Percentiles rank a stretch among this genome's conserved stretches.
Conservation (phyloP, 768 basidiomycete genomes). For the Kondoa subrosea region DNA sequence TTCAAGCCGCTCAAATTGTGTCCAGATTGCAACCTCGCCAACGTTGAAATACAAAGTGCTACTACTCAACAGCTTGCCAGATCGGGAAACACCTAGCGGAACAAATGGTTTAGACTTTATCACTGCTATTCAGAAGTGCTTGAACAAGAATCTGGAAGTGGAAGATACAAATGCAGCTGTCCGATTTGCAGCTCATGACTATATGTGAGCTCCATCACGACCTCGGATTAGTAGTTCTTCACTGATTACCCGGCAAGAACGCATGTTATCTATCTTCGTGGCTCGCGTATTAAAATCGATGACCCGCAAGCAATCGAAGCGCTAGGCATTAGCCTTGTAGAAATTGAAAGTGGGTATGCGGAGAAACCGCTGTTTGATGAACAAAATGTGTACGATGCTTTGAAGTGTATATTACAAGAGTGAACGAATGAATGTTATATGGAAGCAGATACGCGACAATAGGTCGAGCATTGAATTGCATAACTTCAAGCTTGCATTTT, state of each 20-base stretch:
- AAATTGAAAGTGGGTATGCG: neutral
- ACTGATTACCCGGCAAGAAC: slow-evolving; percentile 48
- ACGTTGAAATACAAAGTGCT: slow-evolving; percentile 62
- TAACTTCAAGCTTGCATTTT: too few relatives aligned
- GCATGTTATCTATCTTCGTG: slow-evolving; percentile 61
- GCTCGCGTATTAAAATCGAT: slow-evolving; percentile 49
- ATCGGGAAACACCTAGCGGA: slow-evolving; percentile 60
- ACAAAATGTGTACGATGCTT: neutral
- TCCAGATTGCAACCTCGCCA: slow-evolving; percentile 50
- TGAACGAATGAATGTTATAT: neutral
- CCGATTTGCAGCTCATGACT: slow-evolving; percentile 1
- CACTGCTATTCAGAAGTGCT: slow-evolving; percentile 22
- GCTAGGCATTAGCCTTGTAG: slow-evolving; percentile 4
- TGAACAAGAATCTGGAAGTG: neutral
- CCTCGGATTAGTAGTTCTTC: slow-evolving; percentile 31
- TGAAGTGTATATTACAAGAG: neutral
- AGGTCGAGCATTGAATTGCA: too few relatives aligned
- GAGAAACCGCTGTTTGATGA: neutral
- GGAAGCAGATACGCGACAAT: neutral
- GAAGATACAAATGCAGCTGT: neutral
- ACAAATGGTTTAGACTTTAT: slow-evolving; percentile 76
- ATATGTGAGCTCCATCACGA: slow-evolving; percentile 24
- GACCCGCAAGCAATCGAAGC: slow-evolving; percentile 43
- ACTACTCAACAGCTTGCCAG: slow-evolving; percentile 69
- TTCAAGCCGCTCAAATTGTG: neutral